Percentiles rank a stretch among this genome's conserved stretches.
phyloP scores from a whole-genome alignment of 2,329 filamentous ascomycete species.

The Pseudogymnoascus sp. region DNA sequence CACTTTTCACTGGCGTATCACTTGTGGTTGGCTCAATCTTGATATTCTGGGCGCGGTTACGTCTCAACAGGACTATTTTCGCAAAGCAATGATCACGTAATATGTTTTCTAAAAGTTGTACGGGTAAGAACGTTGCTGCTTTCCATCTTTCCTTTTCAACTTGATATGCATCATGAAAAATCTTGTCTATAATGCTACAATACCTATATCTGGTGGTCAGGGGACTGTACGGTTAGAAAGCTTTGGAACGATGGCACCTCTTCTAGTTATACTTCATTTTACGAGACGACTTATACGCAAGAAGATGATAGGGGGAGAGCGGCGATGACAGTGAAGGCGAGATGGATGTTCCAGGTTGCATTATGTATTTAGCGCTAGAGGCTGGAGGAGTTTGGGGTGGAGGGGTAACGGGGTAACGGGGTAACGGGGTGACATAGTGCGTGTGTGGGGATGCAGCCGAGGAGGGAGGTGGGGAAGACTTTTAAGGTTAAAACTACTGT shows the following conservation, averaged over 20 bases:
- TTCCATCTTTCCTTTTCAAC: neutral
- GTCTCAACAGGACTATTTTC: conserved; percentile 12
- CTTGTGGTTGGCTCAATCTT: conserved; percentile 19
- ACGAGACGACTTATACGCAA: neutral
- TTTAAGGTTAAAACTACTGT: neutral
- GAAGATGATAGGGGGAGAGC: neutral
- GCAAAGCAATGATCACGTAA: conserved; percentile 11
- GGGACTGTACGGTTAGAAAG: neutral
- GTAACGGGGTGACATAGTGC: neutral
- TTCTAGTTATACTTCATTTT: neutral
- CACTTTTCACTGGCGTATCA: conserved; percentile 19
- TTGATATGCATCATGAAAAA: neutral
- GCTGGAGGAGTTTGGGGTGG: neutral
- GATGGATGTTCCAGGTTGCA: neutral
- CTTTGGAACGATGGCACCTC: neutral
- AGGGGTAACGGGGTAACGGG: too few relatives aligned
- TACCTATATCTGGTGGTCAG: neutral
- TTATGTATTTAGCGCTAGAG: neutral
- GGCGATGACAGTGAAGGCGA: neutral
- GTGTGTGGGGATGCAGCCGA: neutral
- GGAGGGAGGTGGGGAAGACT: neutral
- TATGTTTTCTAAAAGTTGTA: too few relatives aligned
- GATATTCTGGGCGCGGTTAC: conserved; percentile 15
- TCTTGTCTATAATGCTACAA: neutral
- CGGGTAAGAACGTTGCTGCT: neutral